Conservation (phyloP, 139 green algal genomes). For the Micractinium sp. region DNA sequence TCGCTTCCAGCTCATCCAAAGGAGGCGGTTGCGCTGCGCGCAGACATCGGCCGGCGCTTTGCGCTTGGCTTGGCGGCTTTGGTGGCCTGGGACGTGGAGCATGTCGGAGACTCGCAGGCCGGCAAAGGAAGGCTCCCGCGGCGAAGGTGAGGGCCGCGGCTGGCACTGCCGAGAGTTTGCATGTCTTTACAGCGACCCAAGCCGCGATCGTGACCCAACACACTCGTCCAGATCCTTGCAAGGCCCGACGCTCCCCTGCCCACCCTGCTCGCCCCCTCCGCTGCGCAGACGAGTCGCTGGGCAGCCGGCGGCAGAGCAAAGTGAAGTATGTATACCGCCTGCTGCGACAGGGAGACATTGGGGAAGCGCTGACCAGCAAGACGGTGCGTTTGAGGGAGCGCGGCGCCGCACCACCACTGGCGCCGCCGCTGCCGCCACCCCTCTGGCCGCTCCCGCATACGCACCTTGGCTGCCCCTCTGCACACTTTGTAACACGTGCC, state of each 20-base stretch:
- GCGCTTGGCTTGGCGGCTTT: not conserved
- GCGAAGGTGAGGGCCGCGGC: not conserved
- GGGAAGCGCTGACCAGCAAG: conserved; percentile 17
- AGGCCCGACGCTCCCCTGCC: not conserved
- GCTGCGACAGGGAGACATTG: conserved; percentile 11
- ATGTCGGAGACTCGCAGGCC: not conserved
- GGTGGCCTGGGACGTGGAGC: not conserved
- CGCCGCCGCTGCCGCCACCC: not conserved
- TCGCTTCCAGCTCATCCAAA: not conserved
- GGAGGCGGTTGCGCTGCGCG: not conserved
- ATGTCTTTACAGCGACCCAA: not conserved
- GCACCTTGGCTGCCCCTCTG: not conserved
- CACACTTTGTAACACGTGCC: too few species aligned
- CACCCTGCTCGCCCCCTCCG: not conserved
- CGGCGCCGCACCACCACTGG: not conserved
- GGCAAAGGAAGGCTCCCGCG: not conserved
- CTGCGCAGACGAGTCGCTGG: conserved; percentile 6
- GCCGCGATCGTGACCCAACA: not conserved
- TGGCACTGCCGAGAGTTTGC: too few species aligned
- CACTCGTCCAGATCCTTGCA: not conserved
- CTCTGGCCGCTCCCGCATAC: not conserved
- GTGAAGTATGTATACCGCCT: conserved; percentile 35
- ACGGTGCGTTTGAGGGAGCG: conserved; percentile 18
- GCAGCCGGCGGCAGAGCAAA: conserved; percentile 15
- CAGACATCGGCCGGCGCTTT: not conserved